These are phyloP conservation scores for Phytophthora syringae DNA, from an alignment of 352 stramenopile species.

Conservation along the genomic window DNA sequence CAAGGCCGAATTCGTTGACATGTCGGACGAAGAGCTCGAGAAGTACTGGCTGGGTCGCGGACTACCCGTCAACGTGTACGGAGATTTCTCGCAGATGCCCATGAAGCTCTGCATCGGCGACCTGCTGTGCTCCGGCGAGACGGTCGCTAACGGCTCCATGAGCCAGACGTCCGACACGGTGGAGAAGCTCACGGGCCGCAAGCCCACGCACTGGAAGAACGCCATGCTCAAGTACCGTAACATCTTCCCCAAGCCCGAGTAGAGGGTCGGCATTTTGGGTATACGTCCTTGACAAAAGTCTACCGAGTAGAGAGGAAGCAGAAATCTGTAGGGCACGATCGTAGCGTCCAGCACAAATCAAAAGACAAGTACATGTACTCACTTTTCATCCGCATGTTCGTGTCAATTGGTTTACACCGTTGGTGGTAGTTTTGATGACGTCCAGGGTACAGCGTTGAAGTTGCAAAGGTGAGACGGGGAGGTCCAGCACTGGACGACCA, in stretches of 20 bases:
- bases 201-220: constrained; percentile 17
- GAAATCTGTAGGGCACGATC: no score
- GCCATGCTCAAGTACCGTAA: constrained; percentile 23
- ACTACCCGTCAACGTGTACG: constrained; percentile 10
- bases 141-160: constrained; percentile 23
- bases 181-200: constrained; percentile 33
- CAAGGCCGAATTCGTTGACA: constrained; percentile 37
- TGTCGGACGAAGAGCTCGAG: constrained; percentile 33
- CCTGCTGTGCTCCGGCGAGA: constrained; percentile 19
- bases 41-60: constrained; percentile 33
- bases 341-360: no score
- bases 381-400: no score
- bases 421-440: no score
- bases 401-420: no score
- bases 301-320: no score
- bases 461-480: no score
- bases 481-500: no score
- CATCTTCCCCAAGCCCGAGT: constrained; percentile 30
- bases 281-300: no score
- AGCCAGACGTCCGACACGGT: constrained; percentile 17
- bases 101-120: constrained; percentile 23
- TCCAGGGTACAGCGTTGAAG: no score
- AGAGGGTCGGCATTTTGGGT: no score
- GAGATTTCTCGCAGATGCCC: constrained; percentile 15
- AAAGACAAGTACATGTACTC: no score